Base-by-base conservation (phyloP, 441 rosid genomes). In the Breynia disticha region DNA sequence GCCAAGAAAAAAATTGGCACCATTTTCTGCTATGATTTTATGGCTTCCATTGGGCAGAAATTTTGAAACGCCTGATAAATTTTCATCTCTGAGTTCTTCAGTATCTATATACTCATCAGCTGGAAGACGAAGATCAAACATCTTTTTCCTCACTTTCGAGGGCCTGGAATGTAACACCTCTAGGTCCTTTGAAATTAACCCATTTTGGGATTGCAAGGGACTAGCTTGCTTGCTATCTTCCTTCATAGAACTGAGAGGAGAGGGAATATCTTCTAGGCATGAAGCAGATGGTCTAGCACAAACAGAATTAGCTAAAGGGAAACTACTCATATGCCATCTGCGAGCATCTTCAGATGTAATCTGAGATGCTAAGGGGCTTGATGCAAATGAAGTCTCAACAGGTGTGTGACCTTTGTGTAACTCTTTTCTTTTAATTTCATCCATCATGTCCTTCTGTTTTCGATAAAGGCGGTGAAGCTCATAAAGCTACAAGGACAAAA, bases 51-150 rank as follows among this genome's bases (percentile, higher is more conserved):
- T 75, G 48, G 72, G 70, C 71, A 72, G 70, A 69, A 55, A 75
- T 70, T 68, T 68, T 19, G 82, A 72, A 19, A 55, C 57, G 18
- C 75, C 75, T 46, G 76, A 72, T 48, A 57, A 53, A 20, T 67
- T 76, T 53, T 72, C 79, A 46, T 74, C 79, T 68, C 68, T 70
- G 39, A 63, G 20, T 53, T 81, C 84, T 28, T 56, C 71, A 16
- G 74, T 66, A 59, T 78, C 86, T 46, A 84, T 79, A 74, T 87
- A 89, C 56, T 74, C 81, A 67, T 90, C 89, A 20, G 95, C 97
- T 19, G 96, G 95, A 73, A 90, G 94, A 60, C 77, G 87, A 64
- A 94, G 95, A 77, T 94, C 99, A 55, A 94, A 70, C 86, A 81
- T 81, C 75, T 72, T 84, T 72, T 69, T 87, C 55, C 87, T 72